Percentiles rank a stretch among this genome's conserved stretches.
Conservation (phyloP, 768 basidiomycete species). For the Pulveroboletus sp. region DNA sequence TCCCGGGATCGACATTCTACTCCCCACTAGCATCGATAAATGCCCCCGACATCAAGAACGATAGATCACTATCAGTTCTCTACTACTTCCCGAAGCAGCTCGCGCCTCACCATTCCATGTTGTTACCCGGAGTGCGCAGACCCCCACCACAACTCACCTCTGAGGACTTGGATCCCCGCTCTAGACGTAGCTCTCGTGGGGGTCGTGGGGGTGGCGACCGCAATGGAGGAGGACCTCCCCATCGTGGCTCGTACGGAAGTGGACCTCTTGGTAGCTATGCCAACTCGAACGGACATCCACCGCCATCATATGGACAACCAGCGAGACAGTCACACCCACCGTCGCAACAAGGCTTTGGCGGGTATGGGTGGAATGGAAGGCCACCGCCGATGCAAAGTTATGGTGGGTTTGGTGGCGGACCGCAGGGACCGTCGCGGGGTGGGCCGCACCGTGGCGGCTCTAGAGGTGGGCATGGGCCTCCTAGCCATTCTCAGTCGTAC, state of each 20-base stretch:
- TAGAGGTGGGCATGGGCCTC: conserved; percentile 26
- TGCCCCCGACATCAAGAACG: conserved; percentile 79
- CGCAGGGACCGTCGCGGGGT: conserved; percentile 25
- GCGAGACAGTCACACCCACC: conserved; percentile 19
- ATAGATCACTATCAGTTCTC: conserved; percentile 80
- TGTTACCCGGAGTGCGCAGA: conserved; percentile 71
- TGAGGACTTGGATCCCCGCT: conserved; percentile 66
- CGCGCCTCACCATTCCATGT: conserved; percentile 77
- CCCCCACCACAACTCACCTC: conserved; percentile 59
- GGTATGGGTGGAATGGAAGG: conserved; percentile 31
- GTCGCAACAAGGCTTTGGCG: conserved; percentile 28
- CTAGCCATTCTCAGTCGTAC: conserved; percentile 18
- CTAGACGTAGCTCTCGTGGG: conserved; percentile 51
- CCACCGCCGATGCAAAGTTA: conserved; percentile 31
- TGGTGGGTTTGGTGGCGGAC: conserved; percentile 30
- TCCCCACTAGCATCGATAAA: conserved; percentile 61
- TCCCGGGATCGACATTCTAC: conserved; percentile 90
- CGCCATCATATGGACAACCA: conserved; percentile 18
- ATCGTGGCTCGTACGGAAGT: conserved; percentile 23
- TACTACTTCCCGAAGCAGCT: conserved; percentile 90
- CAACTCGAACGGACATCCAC: conserved; percentile 18
- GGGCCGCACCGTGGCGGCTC: conserved; percentile 25
- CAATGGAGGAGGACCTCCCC: conserved; percentile 29
- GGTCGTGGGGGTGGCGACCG: conserved; percentile 42
- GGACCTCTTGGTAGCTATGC: conserved; percentile 8